Base-by-base conservation (phyloP, 139 green algal species). In the Tetraselmis chui region DNA sequence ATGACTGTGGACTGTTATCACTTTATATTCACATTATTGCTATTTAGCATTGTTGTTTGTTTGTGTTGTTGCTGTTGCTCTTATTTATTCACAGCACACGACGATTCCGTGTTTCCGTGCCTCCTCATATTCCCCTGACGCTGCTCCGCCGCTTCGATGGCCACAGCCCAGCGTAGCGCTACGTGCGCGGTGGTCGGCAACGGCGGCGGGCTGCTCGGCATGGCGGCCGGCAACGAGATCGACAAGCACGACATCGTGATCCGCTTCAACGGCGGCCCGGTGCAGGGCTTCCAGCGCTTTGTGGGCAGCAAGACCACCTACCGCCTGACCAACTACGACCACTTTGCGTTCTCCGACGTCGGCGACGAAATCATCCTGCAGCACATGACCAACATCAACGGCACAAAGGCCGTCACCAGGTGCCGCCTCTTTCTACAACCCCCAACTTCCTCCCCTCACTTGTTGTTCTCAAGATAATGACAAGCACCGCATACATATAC, bases 211-310 rank as follows among this genome's bases (percentile, higher is more conserved):
- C 32, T 82, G 24, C 78, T 82, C 31, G 28, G 24, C 31, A 31
- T 76, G 31, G 31, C 32, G 78, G 45, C 32, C 78, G 78, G 78
- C 78, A 29, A 27, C 28, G 78, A 82, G 32, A 82, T 82, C 78
- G 78, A 82, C 32, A 31, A 28, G 31, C 78, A 82, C 32, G 78
- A 82, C 78, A 76, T 82, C 26, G 78, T 82, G 2, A 59, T 82
- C n/a, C 78, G 78, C 1, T 82, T 82, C 78, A 82, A 82, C 78
- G 58, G 78, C 78, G 78, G 28, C 31, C 23, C 31, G 18, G 45
- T 31, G 2, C 28, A 75, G 28, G 74, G 74, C 74, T 77, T 77
- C 74, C 26, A 77, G 74, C 25, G n/a, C 26, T 29, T 30, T 25
- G 74, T 77, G 26, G 74, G 74, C 74, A 77, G 74, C 74, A 28